Conservation (phyloP, 495 filamentous ascomycete species). For the Lasiosphaeria miniovina region DNA sequence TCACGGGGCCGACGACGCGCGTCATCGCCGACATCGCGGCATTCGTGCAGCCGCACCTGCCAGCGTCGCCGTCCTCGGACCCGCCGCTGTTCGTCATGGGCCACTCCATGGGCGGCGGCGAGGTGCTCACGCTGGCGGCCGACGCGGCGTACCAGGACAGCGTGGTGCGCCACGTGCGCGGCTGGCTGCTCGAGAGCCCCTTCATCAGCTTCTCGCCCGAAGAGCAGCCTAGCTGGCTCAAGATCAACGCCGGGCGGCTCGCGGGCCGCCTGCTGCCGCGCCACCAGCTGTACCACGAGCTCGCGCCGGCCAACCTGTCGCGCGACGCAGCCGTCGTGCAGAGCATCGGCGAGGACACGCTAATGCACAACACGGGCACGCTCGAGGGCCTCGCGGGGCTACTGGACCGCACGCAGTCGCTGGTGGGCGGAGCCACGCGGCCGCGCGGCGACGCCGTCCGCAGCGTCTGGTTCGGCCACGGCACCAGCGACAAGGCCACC, state of each 20-base stretch:
- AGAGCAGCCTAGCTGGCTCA: constrained; percentile 55
- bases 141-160: constrained; percentile 43
- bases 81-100: constrained; percentile 79
- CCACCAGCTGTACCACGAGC: constrained; percentile 51
- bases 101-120: constrained; percentile 76
- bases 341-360: constrained; percentile 55
- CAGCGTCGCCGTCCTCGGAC: constrained; percentile 10
- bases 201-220: constrained; percentile 65
- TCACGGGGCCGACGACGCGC: constrained; percentile 64
- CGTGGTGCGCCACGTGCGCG: constrained; percentile 48
- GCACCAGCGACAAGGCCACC: constrained; percentile 64
- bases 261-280: constrained; percentile 62
- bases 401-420: constrained; percentile 61
- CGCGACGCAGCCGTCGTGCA: constrained; percentile 59
- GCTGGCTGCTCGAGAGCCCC: constrained; percentile 66
- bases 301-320: constrained; percentile 57
- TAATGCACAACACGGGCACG: constrained; percentile 78
- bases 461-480: constrained; percentile 63
- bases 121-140: constrained; percentile 54
- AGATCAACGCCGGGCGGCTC: constrained; percentile 59
- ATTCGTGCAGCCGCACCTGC: constrained; percentile 53
- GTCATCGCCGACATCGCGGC: constrained; percentile 75
- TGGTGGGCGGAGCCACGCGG: constrained; percentile 43
- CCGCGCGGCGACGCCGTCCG: constrained; percentile 33
- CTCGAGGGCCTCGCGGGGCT: constrained; percentile 70